phyloP scores from a whole-genome alignment of 768 basidiomycete genomes.

The Coprinopsis sp. region DNA sequence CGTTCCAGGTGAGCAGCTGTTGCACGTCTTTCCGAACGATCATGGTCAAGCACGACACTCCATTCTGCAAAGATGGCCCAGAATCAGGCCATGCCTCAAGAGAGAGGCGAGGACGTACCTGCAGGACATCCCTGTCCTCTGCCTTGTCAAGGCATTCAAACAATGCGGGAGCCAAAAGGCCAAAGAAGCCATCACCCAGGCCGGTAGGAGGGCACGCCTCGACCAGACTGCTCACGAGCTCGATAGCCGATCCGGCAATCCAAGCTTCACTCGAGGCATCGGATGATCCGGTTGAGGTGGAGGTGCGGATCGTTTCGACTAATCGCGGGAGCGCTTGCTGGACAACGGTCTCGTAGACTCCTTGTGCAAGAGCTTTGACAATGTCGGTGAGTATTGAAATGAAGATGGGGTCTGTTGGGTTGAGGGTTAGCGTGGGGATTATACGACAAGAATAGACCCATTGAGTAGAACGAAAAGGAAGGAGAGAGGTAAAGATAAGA shows the following conservation, averaged over 20 bases:
- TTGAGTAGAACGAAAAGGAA: not conserved
- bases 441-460: not conserved
- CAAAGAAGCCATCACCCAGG: constrained; percentile 80
- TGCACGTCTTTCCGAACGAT: constrained; percentile 83
- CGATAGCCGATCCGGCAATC: constrained; percentile 76
- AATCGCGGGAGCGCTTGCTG: constrained; percentile 70
- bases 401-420: constrained; percentile 71
- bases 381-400: constrained; percentile 83
- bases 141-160: constrained; percentile 64
- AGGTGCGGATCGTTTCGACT: constrained; percentile 54
- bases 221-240: constrained; percentile 70
- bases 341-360: constrained; percentile 70
- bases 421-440: not conserved
- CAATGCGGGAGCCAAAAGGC: constrained; percentile 64
- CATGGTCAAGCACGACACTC: constrained; percentile 74
- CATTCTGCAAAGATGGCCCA: constrained; percentile 49
- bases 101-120: constrained; percentile 39
- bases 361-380: constrained; percentile 60
- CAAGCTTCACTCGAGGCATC: constrained; percentile 48
- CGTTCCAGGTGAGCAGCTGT: constrained; percentile 76
- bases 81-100: not conserved
- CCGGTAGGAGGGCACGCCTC: constrained; percentile 53
- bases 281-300: constrained; percentile 21
- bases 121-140: constrained; percentile 84
- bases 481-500: not conserved